Evolutionary conservation across 208 protist genomes (phyloP).

Genomic region (Crithidia brevicula): DNA sequence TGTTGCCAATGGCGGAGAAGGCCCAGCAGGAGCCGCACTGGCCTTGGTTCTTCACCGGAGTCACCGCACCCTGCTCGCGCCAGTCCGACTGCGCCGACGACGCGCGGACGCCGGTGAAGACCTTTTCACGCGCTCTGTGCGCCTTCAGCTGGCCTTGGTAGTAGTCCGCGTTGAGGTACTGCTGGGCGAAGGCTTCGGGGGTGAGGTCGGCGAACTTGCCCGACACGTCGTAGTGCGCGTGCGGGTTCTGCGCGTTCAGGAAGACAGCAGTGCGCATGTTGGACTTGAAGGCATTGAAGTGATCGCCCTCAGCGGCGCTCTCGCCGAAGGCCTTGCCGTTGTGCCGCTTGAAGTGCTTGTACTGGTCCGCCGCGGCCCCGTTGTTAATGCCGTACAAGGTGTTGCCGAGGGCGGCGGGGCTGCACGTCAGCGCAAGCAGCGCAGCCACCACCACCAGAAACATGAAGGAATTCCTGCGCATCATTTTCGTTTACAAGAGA

Average conservation of each 20-base stretch:
- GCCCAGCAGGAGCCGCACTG: slow-evolving; percentile 97
- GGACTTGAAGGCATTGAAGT: slow-evolving; percentile 56
- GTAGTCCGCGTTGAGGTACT: slow-evolving; percentile 41
- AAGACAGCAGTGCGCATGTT: slow-evolving; percentile 56
- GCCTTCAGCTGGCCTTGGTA: slow-evolving; percentile 13
- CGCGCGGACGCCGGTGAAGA: slow-evolving; percentile 10
- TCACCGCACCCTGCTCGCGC: slow-evolving; percentile 87
- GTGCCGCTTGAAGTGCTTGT: slow-evolving; percentile 70
- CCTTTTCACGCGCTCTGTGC: slow-evolving; percentile 10
- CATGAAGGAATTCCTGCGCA: slow-evolving; percentile 21
- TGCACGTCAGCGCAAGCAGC: slow-evolving; percentile 22
- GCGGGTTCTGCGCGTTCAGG: slow-evolving; percentile 54
- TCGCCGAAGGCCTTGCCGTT: slow-evolving; percentile 71
- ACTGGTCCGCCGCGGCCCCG: slow-evolving; percentile 31
- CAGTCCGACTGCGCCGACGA: slow-evolving; percentile 62
- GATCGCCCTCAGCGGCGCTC: slow-evolving; percentile 50
- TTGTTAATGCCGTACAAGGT: slow-evolving; percentile 1
- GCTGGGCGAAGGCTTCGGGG: slow-evolving; percentile 46
- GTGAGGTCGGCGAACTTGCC: slow-evolving; percentile 61
- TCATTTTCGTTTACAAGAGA: too few species aligned
- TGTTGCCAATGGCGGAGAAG: slow-evolving; percentile 94
- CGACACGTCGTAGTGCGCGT: slow-evolving; percentile 53
- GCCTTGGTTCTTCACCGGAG: slow-evolving; percentile 95
- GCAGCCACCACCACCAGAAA: slow-evolving; percentile 16
- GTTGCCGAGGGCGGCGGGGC: slow-evolving; percentile 1